Evolutionary conservation across 768 basidiomycete species (phyloP).

Genomic region (Termitomyces eurrhizus): DNA sequence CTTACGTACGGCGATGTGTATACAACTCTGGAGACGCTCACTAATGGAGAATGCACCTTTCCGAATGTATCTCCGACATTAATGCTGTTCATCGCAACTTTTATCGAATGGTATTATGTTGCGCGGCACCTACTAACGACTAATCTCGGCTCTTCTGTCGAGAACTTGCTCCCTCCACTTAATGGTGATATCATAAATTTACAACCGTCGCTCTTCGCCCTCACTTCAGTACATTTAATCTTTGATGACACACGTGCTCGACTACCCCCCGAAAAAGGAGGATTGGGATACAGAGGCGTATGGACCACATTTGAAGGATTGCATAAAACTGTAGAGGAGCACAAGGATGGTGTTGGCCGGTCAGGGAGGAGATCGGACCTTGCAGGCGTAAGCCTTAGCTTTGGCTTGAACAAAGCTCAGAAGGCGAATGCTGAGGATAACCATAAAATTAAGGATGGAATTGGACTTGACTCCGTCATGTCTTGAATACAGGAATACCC

Average conservation of each 20-base stretch:
- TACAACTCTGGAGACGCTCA: constrained; percentile 48
- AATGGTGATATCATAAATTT: constrained; percentile 48
- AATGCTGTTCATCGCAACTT: constrained; percentile 60
- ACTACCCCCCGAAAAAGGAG: constrained; percentile 48
- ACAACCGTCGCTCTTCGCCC: constrained; percentile 55
- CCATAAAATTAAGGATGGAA: constrained; percentile 22
- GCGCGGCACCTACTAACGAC: constrained; percentile 36
- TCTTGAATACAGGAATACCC: constrained; percentile 9
- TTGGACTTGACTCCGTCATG: constrained; percentile 28
- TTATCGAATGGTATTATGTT: constrained; percentile 55
- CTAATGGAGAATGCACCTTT: constrained; percentile 55
- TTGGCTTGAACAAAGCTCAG: constrained; percentile 27
- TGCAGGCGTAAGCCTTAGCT: constrained; percentile 45
- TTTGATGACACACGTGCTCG: constrained; percentile 67
- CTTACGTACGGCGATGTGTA: constrained; percentile 64
- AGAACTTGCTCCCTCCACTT: constrained; percentile 39
- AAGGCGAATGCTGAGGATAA: constrained; percentile 23
- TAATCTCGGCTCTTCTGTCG: constrained; percentile 26
- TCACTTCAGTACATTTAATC: constrained; percentile 51
- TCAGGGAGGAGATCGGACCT: constrained; percentile 35
- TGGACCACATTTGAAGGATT: constrained; percentile 58
- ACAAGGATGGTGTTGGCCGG: constrained; percentile 33
- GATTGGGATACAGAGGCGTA: constrained; percentile 56
- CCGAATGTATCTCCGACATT: constrained; percentile 52
- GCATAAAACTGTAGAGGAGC: constrained; percentile 52